Base-by-base conservation (phyloP, 164 flowering plant genomes). In the Euptelea pleiosperma region DNA sequence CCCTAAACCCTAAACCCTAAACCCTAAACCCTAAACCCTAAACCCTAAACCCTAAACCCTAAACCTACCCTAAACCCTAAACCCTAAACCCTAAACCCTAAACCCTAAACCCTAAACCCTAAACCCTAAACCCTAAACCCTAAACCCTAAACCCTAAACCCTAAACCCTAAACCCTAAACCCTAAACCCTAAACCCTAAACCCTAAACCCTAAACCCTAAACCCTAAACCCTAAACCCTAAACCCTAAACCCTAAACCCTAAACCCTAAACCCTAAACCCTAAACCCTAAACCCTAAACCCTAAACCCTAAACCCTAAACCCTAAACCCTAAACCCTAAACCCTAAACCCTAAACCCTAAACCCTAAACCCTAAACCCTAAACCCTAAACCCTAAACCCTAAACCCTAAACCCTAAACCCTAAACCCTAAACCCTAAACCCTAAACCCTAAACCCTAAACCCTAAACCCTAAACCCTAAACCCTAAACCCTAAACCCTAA, bases 301-400 rank as follows among this genome's bases (percentile, higher is more conserved):
- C 54, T 50, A 50, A 50, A 50, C 54, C 54, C 54, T 50, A 50
- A 50, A 50, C 54, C 54, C 54, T 50, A 50, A 50, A 50, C 54
- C 54, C 54, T 50, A 50, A 50, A 50, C 54, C 54, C 21, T 26
- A 41, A 50, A 33, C 54, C 54, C 29, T 26, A 25, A 50, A 33
- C 54, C 54, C 29, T 26, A 53, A 33, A 39, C 57, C 40, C 33
- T 30, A 53, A 53, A 39, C 57, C 57, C 33, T 30, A 53, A 53
- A 39, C 57, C 57, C 33, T 4, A 9, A 33, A 53, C 30, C 57
- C 40, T 40, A 12, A 36, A 53, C 3, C 42, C 57, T 21, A 3
- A 36, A 47, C 9, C 51, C 51, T 22, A 8, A 25, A 47, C 9
- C 51, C 51, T 22, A 8, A 25, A 47, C 9, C 51, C 28, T 4